phyloP scores from a whole-genome alignment of 2,329 filamentous ascomycete genomes.

The Aspergillus alliaceus region DNA sequence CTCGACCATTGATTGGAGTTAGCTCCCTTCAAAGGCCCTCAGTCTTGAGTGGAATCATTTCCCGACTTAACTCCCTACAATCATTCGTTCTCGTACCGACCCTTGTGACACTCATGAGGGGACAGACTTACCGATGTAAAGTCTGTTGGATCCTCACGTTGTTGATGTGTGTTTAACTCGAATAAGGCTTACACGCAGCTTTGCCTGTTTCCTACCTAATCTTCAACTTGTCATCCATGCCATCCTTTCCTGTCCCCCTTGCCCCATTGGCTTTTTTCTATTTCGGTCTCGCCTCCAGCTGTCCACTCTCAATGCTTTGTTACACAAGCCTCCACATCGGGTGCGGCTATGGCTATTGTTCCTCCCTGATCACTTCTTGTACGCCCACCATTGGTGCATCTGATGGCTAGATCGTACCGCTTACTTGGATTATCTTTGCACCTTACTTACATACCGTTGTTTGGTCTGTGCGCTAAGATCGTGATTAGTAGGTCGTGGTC shows the following conservation, averaged over 20 bases:
- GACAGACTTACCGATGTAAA: neutral
- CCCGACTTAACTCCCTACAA: neutral
- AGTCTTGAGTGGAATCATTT: neutral
- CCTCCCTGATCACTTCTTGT: neutral
- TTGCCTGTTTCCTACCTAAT: neutral
- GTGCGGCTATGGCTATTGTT: neutral
- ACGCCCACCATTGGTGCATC: neutral
- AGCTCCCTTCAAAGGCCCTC: neutral
- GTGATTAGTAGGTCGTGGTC: constrained; percentile 7
- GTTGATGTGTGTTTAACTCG: neutral
- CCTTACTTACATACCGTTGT: neutral
- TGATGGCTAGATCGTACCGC: neutral
- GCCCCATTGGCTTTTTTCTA: neutral
- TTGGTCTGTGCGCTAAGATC: constrained; percentile 8
- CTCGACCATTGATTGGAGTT: neutral
- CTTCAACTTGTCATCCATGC: constrained; percentile 1
- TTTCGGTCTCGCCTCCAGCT: neutral
- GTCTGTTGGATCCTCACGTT: neutral
- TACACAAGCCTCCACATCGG: neutral
- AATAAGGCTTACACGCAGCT: neutral
- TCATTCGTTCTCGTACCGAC: neutral
- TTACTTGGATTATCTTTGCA: neutral
- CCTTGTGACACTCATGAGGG: constrained; percentile 4
- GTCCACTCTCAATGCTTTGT: constrained; percentile 1
- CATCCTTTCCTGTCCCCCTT: neutral